Conservation (phyloP, 2,329 filamentous ascomycete genomes). For the Coniochaeta ligniaria region DNA sequence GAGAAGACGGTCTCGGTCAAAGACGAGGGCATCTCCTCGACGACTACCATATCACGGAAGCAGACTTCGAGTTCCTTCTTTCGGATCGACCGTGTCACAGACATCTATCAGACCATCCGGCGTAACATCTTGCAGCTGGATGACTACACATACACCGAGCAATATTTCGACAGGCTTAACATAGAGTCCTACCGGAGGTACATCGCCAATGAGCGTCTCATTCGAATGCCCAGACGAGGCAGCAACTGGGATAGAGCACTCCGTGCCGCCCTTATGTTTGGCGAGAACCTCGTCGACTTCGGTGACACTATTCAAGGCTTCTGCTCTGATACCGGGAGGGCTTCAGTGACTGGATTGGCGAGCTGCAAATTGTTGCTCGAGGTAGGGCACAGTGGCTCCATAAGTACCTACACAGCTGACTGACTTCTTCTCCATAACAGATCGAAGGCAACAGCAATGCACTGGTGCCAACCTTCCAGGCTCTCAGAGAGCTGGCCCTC, state of each 20-base stretch:
- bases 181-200: slow-evolving; percentile 24
- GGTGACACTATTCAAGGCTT: slow-evolving; percentile 23
- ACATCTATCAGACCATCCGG: slow-evolving; percentile 11
- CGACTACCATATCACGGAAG: slow-evolving; percentile 6
- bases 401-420: neutral
- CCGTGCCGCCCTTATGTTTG: slow-evolving; percentile 32
- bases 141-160: slow-evolving; percentile 15
- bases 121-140: slow-evolving; percentile 17
- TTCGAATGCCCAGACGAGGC: slow-evolving; percentile 31
- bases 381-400: slow-evolving; percentile 15
- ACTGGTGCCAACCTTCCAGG: slow-evolving; percentile 29
- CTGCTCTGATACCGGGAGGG: slow-evolving; percentile 15
- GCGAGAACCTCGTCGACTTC: slow-evolving; percentile 29
- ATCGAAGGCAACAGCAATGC: slow-evolving; percentile 29
- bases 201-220: slow-evolving; percentile 30
- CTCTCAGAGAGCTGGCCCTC: slow-evolving; percentile 29
- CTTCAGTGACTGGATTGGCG: slow-evolving; percentile 24
- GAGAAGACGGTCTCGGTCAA: slow-evolving; percentile 6
- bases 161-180: slow-evolving; percentile 16
- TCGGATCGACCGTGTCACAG: slow-evolving; percentile 12
- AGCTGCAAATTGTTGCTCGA: slow-evolving; percentile 30
- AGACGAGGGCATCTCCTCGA: slow-evolving; percentile 6
- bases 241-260: slow-evolving; percentile 33
- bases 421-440: slow-evolving; percentile 13
- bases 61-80: slow-evolving; percentile 7